These are phyloP conservation scores for Fraxinus angustifolia DNA, from an alignment of 305 asterid genomes.

Conservation along the genomic window DNA sequence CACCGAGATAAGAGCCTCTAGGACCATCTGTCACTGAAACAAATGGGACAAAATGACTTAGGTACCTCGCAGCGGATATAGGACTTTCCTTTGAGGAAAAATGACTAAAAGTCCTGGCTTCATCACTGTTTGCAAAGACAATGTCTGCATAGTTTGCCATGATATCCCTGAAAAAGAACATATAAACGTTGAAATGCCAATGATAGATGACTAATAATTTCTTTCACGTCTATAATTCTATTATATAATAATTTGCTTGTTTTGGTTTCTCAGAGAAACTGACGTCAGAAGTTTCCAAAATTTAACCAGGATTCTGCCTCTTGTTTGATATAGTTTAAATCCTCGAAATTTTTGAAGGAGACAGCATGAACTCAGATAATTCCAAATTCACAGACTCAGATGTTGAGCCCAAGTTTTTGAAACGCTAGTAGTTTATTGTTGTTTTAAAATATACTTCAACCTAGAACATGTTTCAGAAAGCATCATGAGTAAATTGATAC, in stretches of 20 bases:
- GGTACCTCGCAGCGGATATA: slow-evolving; percentile 70
- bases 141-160: slow-evolving; percentile 85
- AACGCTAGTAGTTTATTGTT: not conserved
- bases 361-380: slow-evolving; percentile 10
- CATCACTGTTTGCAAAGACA: slow-evolving; percentile 80
- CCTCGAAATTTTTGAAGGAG: not conserved
- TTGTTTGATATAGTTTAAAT: not conserved
- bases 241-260: not conserved
- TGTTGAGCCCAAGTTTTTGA: not conserved
- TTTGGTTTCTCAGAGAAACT: not conserved
- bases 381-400: not conserved
- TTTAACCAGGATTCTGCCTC: slow-evolving; percentile 6
- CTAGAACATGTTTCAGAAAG: not conserved
- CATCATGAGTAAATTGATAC: not conserved
- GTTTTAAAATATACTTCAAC: not conserved
- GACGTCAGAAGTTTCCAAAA: slow-evolving; percentile 5
- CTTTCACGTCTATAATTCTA: not conserved
- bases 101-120: slow-evolving; percentile 80
- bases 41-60: slow-evolving; percentile 90
- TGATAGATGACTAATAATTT: not conserved
- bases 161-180: slow-evolving; percentile 57
- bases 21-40: slow-evolving; percentile 95
- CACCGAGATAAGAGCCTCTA: slow-evolving; percentile 88
- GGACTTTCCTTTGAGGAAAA: slow-evolving; percentile 73
- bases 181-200: not conserved